phyloP scores from a whole-genome alignment of 352 stramenopile species.

The Phytopythium sindhum region DNA sequence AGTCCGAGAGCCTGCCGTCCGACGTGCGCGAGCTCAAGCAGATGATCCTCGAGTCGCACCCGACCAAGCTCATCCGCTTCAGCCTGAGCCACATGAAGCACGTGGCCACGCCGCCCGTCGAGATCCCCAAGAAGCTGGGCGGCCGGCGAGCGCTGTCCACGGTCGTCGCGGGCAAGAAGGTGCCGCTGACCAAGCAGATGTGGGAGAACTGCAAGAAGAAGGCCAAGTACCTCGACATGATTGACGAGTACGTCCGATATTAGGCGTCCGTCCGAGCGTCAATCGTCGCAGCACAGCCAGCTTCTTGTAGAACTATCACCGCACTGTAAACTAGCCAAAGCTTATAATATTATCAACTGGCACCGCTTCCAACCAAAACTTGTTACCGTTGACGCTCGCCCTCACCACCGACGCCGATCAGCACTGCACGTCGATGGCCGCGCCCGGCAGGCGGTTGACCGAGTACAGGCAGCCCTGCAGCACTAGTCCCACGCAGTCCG shows the following conservation, averaged over 20 bases:
- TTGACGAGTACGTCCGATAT: conserved; percentile 47
- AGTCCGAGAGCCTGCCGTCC: conserved; percentile 24
- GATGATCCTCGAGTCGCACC: conserved; percentile 41
- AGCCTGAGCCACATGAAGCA: conserved; percentile 50
- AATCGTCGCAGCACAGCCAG: neutral
- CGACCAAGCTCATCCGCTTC: conserved; percentile 42
- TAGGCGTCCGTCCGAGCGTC: neutral
- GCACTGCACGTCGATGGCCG: conserved; percentile 53
- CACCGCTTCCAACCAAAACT: conserved; percentile 1
- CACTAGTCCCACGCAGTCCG: conserved; percentile 85
- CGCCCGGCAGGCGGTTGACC: conserved; percentile 64
- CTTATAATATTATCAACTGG: neutral
- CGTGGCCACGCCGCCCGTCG: conserved; percentile 40
- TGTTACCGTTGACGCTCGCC: neutral
- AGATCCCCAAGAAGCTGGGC: conserved; percentile 39
- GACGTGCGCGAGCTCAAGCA: conserved; percentile 46
- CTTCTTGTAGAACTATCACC: neutral
- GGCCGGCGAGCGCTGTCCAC: conserved; percentile 28
- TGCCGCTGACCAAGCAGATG: conserved; percentile 47
- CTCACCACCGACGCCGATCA: conserved; percentile 13
- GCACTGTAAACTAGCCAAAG: neutral
- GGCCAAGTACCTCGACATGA: conserved; percentile 37
- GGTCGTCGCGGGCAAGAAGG: conserved; percentile 39
- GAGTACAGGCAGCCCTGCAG: conserved; percentile 93
- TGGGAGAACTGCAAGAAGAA: conserved; percentile 41